These are phyloP conservation scores for Thalassiosira mediterranea DNA, from an alignment of 352 stramenopile species.

Conservation along the genomic window DNA sequence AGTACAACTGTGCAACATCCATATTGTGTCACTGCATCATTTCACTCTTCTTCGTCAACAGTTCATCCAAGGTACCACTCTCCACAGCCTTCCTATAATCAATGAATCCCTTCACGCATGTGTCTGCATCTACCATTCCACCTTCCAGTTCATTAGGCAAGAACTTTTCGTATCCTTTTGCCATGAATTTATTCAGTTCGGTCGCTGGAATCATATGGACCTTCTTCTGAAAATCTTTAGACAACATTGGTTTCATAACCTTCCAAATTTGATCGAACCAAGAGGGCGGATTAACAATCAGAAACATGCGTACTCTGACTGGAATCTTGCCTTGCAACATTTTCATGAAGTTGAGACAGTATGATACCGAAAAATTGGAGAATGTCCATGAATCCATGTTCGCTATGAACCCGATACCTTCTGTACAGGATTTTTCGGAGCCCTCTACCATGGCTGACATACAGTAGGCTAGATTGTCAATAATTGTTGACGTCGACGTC, in stretches of 20 bases:
- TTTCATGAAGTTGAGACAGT: conserved; percentile 64
- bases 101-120: conserved; percentile 53
- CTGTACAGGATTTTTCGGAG: conserved; percentile 31
- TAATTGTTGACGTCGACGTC: conserved; percentile 48
- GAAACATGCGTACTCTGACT: conserved; percentile 50
- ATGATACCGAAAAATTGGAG: conserved; percentile 50
- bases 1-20: no score
- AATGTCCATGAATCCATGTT: conserved; percentile 58
- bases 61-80: no score
- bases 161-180: conserved; percentile 35
- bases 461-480: conserved; percentile 61
- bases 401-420: conserved; percentile 61
- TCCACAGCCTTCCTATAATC: conserved; percentile 34
- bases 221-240: conserved; percentile 54
- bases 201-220: conserved; percentile 53
- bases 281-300: conserved; percentile 62
- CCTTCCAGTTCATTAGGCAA: conserved; percentile 47
- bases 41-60: no score
- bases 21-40: no score
- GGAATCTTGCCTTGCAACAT: conserved; percentile 54
- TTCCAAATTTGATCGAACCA: conserved; percentile 51
- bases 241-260: conserved; percentile 63
- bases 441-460: conserved; percentile 56
- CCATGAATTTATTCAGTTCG: conserved; percentile 33
- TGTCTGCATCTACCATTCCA: conserved; percentile 29